Evolutionary conservation across 73 alveolate species (phyloP).

Genomic region (Tetrahymena thermophila): DNA sequence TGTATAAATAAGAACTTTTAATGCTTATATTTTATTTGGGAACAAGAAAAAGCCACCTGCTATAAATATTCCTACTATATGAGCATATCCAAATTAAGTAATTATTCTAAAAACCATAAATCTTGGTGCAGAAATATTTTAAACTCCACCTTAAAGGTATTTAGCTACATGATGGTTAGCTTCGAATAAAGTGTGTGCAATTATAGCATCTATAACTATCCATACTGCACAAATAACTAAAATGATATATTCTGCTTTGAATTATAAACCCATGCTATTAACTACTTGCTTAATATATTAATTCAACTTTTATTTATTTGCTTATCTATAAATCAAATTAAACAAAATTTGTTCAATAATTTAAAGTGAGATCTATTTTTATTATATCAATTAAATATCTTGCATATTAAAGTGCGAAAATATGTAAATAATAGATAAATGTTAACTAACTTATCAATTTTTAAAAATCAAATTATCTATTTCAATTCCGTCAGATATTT

Average conservation of each 20-base stretch:
- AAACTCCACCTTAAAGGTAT: neutral
- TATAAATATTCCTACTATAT: neutral
- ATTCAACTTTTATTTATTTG: neutral
- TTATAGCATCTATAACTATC: neutral
- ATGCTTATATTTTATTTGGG: neutral
- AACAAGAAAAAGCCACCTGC: neutral
- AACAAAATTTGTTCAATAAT: neutral
- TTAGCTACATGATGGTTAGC: neutral
- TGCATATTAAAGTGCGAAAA: too few species aligned
- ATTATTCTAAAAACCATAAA: neutral
- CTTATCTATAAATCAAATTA: too few species aligned
- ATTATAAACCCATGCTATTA: neutral
- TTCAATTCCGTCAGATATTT: too few species aligned
- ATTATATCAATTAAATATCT: too few species aligned
- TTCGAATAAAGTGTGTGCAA: neutral
- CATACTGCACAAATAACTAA: neutral
- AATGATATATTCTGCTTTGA: neutral
- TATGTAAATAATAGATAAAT: too few species aligned
- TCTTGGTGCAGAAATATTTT: neutral
- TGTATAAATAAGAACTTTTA: neutral
- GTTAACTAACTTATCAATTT: too few species aligned
- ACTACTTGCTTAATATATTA: neutral
- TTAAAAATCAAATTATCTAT: too few species aligned
- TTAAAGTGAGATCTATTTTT: neutral
- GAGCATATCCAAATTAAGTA: neutral